These are phyloP conservation scores for Trypanosoma cruzi DNA, from an alignment of 208 protist genomes.

Conservation along the genomic window DNA sequence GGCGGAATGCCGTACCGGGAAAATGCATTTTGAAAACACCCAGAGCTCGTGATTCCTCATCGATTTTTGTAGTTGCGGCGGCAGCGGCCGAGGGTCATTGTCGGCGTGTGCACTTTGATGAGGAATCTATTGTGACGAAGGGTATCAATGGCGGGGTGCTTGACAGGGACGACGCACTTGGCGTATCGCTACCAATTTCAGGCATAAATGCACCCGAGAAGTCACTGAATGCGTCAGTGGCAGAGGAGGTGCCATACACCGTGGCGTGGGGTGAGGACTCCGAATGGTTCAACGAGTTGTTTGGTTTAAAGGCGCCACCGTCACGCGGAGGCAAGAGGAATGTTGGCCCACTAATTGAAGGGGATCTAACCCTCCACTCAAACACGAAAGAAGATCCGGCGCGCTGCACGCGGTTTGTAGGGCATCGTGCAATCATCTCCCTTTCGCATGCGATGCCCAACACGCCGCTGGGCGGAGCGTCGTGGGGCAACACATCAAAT, in stretches of 20 bases:
- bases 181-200: too few relatives aligned
- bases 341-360: too few relatives aligned
- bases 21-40: conserved; percentile 31
- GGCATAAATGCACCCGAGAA: too few relatives aligned
- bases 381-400: neutral
- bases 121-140: conserved; percentile 12
- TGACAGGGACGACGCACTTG: neutral
- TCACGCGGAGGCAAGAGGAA: neutral
- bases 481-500: neutral
- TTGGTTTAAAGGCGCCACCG: conserved; percentile 23
- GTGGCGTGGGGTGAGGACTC: conserved; percentile 54
- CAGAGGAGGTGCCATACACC: neutral
- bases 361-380: too few relatives aligned
- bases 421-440: neutral
- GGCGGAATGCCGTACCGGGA: conserved; percentile 6
- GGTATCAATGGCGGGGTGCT: neutral
- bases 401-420: neutral
- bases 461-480: neutral
- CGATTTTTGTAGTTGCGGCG: neutral
- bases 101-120: conserved; percentile 40
- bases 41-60: neutral
- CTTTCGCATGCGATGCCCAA: neutral
- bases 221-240: neutral
- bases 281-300: conserved; percentile 70
- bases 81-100: neutral